Base-by-base conservation (phyloP, 305 asterid species). In the Stenogyne calaminthoides region DNA sequence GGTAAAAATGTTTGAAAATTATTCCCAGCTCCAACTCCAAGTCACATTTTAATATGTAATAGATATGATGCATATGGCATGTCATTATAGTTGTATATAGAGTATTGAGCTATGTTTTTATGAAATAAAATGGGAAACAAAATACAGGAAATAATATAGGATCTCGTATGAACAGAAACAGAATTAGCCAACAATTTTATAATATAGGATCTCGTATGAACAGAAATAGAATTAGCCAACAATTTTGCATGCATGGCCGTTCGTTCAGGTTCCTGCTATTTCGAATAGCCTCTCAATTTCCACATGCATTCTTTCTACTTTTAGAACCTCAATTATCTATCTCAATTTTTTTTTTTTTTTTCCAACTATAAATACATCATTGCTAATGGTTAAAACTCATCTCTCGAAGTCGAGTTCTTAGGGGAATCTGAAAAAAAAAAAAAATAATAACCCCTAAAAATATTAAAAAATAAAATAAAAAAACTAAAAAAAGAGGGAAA, bases 241-340 rank as follows among this genome's bases (percentile, higher is more conserved):
- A 16, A 14, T 1, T 16, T 1, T 10, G 34, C 19, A 27, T 27
- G 19, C 40, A 11, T 10, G 51, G 6, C 19, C 11, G 1, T 25
- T 27, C 34, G 6, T n/a, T n/a, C n/a, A n/a, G 9, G 20, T 2
- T 7, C 15, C 70, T 46, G 4, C n/a, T 20, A 42, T 65, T 25
- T 8, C 78, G 78, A 34, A 47, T 15, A 47, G 55, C 55, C 55
- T 47, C 10, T 37, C 42, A 9, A 37, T 37, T 37, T 37, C 42
- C 42, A 7, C 6, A 5, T 16, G 12, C 51, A 44, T 44, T 44
- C 51, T 25, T 36, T 12, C 73, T 57, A 65, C 10, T 14, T 74
- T 15, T 66, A 74, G 73, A 16, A 42, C n/a, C 20, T n/a, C 19
- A n/a, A 47, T 47, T n/a, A 47, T 6, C 19, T 6, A 47, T 15